Percentiles rank a stretch among this genome's conserved stretches.
Evolutionary conservation across 2,329 filamentous ascomycete genomes (phyloP).

Genomic region (Byssochlamys sp.): DNA sequence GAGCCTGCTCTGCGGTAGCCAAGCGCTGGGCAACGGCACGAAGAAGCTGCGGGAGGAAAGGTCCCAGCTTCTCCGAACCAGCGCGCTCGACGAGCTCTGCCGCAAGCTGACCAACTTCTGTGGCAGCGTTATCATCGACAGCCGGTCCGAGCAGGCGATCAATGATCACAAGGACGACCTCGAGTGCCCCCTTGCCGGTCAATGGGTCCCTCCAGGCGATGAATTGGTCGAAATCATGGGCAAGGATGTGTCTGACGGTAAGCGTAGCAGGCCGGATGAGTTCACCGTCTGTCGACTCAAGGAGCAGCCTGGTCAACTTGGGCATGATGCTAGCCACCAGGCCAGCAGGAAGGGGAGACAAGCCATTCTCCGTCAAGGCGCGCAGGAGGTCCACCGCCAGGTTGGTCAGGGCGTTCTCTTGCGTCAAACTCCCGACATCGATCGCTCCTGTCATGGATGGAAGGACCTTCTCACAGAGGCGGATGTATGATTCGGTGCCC

Average conservation of each 20-base stretch:
- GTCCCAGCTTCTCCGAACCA: slow-evolving; percentile 79
- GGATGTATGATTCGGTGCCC: slow-evolving; percentile 60
- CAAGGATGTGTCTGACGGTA: slow-evolving; percentile 77
- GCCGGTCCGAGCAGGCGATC: slow-evolving; percentile 74
- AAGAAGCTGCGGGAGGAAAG: slow-evolving; percentile 78
- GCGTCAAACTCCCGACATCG: slow-evolving; percentile 74
- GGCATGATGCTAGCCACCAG: slow-evolving; percentile 80
- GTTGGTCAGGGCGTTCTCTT: slow-evolving; percentile 68
- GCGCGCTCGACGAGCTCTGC: slow-evolving; percentile 93
- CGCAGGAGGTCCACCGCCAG: slow-evolving; percentile 77
- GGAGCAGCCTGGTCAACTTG: slow-evolving; percentile 71
- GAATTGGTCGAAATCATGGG: slow-evolving; percentile 81
- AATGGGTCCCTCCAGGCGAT: slow-evolving; percentile 73
- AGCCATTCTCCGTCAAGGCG: slow-evolving; percentile 70
- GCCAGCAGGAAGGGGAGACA: slow-evolving; percentile 73
- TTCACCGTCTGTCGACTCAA: slow-evolving; percentile 77
- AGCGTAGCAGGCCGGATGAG: slow-evolving; percentile 78
- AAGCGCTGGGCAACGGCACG: slow-evolving; percentile 79
- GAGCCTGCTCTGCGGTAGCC: slow-evolving; percentile 69
- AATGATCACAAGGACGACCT: slow-evolving; percentile 82
- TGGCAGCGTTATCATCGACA: slow-evolving; percentile 86
- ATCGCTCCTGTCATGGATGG: slow-evolving; percentile 83
- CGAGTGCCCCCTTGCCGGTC: slow-evolving; percentile 69
- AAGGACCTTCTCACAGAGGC: slow-evolving; percentile 73
- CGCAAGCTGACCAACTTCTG: slow-evolving; percentile 90